Percentiles rank a stretch among this genome's conserved stretches.
These are phyloP conservation scores for Calocybe cyanea DNA, from an alignment of 768 basidiomycete genomes.

Conservation along the genomic window DNA sequence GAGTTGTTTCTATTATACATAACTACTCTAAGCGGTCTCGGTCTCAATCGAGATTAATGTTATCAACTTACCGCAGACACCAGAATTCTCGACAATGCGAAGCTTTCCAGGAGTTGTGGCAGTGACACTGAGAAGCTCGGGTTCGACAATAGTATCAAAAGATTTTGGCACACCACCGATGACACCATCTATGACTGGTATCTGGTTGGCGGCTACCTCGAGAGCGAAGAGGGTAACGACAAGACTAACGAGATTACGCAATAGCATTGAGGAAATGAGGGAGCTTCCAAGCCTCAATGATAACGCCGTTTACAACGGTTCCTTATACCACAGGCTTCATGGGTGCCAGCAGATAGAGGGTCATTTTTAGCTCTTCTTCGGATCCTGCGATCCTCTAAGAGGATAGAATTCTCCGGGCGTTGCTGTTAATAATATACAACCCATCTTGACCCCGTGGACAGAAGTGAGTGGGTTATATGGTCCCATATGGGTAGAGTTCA, in stretches of 20 bases:
- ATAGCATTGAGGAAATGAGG: conserved; percentile 6
- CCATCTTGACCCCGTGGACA: no score
- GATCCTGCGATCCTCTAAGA: background rate
- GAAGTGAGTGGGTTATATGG: no score
- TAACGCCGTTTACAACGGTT: background rate
- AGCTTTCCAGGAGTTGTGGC: conserved; percentile 45
- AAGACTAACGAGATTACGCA: conserved; percentile 1
- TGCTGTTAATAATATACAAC: no score
- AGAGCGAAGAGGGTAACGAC: conserved; percentile 4
- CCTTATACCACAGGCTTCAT: background rate
- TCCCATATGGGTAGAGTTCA: no score
- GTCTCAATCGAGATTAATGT: background rate
- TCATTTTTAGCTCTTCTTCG: conserved; percentile 1
- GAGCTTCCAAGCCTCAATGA: background rate
- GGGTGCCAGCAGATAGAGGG: no score
- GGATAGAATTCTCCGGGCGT: background rate
- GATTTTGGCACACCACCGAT: conserved; percentile 40
- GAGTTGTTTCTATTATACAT: conserved; percentile 44
- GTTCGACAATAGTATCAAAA: conserved; percentile 6
- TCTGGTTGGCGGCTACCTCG: conserved; percentile 29
- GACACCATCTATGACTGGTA: conserved; percentile 48
- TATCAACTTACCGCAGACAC: conserved; percentile 49
- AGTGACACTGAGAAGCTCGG: conserved; percentile 14
- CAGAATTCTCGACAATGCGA: conserved; percentile 56
- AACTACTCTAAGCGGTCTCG: background rate